phyloP scores from a whole-genome alignment of 441 rosid species.

The Mallotus repandus region DNA sequence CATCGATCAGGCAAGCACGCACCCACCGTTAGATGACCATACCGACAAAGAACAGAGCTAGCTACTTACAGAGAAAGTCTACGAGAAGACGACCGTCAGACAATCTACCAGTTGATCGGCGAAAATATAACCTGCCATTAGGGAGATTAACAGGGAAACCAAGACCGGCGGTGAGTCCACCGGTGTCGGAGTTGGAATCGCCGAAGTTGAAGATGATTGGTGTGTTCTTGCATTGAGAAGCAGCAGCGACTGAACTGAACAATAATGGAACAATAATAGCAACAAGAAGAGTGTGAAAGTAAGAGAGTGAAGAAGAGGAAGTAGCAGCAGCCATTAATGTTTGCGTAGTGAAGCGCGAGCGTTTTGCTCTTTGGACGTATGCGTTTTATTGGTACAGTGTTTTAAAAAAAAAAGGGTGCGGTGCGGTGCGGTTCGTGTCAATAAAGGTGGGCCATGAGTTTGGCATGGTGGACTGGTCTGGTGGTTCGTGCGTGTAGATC shows the following conservation, averaged over 20 bases:
- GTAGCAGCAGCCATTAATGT: background rate
- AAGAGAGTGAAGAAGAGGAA: constrained; percentile 4
- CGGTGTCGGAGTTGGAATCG: constrained; percentile 87
- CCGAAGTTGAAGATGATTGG: constrained; percentile 84
- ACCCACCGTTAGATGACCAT: background rate
- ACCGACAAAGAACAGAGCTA: background rate
- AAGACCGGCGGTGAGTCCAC: constrained; percentile 74
- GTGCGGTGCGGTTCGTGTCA: no score
- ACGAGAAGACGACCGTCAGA: constrained; percentile 82
- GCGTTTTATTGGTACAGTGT: no score
- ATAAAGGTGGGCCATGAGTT: background rate
- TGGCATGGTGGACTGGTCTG: no score
- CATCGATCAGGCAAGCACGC: background rate
- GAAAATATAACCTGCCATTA: constrained; percentile 65
- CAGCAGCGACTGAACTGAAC: constrained; percentile 4
- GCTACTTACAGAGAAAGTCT: constrained; percentile 74
- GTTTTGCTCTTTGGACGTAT: background rate
- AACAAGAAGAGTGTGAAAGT: background rate
- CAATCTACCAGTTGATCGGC: constrained; percentile 64
- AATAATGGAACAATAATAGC: constrained; percentile 1
- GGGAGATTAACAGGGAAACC: constrained; percentile 66
- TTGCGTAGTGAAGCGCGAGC: background rate
- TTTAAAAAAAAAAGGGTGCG: background rate
- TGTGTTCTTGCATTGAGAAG: constrained; percentile 39
- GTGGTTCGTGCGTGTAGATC: no score